Percentiles rank a stretch among this genome's conserved stretches.
These are phyloP conservation scores for Metschnikowia baotianmanensis DNA, from an alignment of 805 yeast species.

Conservation along the genomic window DNA sequence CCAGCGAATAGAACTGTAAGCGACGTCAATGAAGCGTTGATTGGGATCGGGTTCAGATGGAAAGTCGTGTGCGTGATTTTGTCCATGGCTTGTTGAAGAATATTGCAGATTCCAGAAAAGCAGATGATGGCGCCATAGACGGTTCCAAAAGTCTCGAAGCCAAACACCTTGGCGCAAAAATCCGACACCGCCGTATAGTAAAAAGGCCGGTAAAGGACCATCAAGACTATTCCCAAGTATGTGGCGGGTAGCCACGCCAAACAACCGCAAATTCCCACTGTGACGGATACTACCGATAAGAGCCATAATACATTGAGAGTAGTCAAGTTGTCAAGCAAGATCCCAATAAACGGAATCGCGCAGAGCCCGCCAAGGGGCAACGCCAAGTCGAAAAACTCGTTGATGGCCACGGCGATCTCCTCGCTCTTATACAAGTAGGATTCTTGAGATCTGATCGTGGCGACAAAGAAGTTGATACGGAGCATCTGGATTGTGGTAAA, in stretches of 20 bases:
- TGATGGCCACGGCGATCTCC: slow-evolving; percentile 49
- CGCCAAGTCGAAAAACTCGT: slow-evolving; percentile 79
- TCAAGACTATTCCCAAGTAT: slow-evolving; percentile 61
- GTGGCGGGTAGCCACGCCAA: slow-evolving; percentile 56
- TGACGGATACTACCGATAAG: slow-evolving; percentile 51
- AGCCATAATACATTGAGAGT: slow-evolving; percentile 56
- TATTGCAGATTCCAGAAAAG: slow-evolving; percentile 76
- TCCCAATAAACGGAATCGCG: slow-evolving; percentile 85
- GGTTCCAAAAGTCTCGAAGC: slow-evolving; percentile 87
- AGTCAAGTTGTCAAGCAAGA: slow-evolving; percentile 69
- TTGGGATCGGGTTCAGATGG: slow-evolving; percentile 75
- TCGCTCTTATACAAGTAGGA: slow-evolving; percentile 58
- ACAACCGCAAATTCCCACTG: slow-evolving; percentile 72
- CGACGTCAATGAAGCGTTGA: slow-evolving; percentile 55
- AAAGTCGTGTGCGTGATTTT: slow-evolving; percentile 64
- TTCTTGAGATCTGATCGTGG: slow-evolving; percentile 84
- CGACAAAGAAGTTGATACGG: slow-evolving; percentile 88
- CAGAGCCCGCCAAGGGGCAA: slow-evolving; percentile 85
- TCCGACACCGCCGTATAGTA: slow-evolving; percentile 92
- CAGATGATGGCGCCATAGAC: slow-evolving; percentile 86
- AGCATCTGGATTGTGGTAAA: slow-evolving; percentile 89
- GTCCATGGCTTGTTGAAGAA: slow-evolving; percentile 70
- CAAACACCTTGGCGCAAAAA: slow-evolving; percentile 89
- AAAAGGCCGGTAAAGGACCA: slow-evolving; percentile 86
- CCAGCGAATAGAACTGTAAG: slow-evolving; percentile 55